Evolutionary conservation across 805 yeast species (phyloP), one percentile per base, ranked within the genome.

Genomic region (Ascoidea rubescens): DNA sequence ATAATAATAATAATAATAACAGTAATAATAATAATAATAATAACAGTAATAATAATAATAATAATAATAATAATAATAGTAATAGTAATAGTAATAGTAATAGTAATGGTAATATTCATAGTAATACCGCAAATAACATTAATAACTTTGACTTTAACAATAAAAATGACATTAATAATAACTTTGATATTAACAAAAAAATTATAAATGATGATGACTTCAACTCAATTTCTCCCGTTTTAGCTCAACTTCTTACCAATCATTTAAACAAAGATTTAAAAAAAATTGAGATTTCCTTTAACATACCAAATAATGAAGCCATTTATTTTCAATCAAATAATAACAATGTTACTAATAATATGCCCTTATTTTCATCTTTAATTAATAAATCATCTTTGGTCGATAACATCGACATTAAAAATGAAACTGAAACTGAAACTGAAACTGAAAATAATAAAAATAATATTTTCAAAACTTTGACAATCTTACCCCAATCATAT

Each of bases 291-390:
- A 68, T 74, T 1, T 67, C 72, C 45, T 81, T 79, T 58, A 62
- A 69, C 7, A 62, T 72, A 6, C 70, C 76, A 3, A 75, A 81
- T 51, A 78, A 79, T n/a, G 93, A 90, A 64, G 78, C 89, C 0
- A 73, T 77, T 55, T 77, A 74, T 54, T 65, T 82, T 42, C 67
- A 77, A 7, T 79, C 84, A 4, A 76, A 77, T 17, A 10, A 8
- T 10, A 37, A 37, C 14, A 37, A 37, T 37, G 28, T 21, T 21
- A 21, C 28, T 3, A 76, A 77, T 46, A 88, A 82, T 46, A 73
- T 78, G 32, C 95, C 96, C 12, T 70, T 93, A 50, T 91, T 93
- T 62, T 76, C 96, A 5, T 83, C 96, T 0, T 67, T 83, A 44
- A 73, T 78, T 42, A 74, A 77, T 32, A 84, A 79, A 59, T 87